Percentiles rank a stretch among this genome's conserved stretches.
phyloP scores from a whole-genome alignment of 2,329 filamentous ascomycete species.

The Fusarium sulawesiense region DNA sequence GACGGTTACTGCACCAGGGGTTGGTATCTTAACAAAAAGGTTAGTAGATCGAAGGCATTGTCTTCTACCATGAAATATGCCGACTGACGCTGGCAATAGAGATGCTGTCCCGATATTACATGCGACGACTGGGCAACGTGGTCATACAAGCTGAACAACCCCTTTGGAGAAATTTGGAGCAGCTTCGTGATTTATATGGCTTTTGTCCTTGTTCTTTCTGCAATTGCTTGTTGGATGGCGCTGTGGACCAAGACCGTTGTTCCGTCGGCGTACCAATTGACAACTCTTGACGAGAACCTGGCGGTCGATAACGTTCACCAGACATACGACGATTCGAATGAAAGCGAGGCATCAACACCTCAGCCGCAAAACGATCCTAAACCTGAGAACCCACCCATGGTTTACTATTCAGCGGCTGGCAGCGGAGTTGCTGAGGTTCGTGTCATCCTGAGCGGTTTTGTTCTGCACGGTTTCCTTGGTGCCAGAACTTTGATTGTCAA shows the following conservation, averaged over 20 bases:
- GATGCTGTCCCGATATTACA: slow-evolving; percentile 65
- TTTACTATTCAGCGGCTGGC: slow-evolving; percentile 95
- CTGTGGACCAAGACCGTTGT: slow-evolving; percentile 94
- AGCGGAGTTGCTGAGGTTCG: slow-evolving; percentile 97
- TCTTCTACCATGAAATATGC: neutral
- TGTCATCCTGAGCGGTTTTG: slow-evolving; percentile 97
- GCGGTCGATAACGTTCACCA: slow-evolving; percentile 68
- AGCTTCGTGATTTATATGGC: slow-evolving; percentile 82
- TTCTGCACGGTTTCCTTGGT: slow-evolving; percentile 94
- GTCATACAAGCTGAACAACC: slow-evolving; percentile 61
- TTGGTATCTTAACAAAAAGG: slow-evolving; percentile 81
- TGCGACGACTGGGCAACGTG: slow-evolving; percentile 69
- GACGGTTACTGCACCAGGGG: slow-evolving; percentile 80
- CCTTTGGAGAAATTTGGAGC: slow-evolving; percentile 68
- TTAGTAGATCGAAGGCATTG: slow-evolving; percentile 45
- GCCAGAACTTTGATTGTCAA: slow-evolving; percentile 89
- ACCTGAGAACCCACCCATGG: slow-evolving; percentile 72
- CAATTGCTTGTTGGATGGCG: slow-evolving; percentile 81
- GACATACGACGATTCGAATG: slow-evolving; percentile 54
- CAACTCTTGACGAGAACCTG: slow-evolving; percentile 93
- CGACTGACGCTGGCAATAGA: slow-evolving; percentile 49
- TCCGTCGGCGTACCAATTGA: slow-evolving; percentile 85
- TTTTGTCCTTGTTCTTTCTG: slow-evolving; percentile 76
- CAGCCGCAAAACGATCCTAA: slow-evolving; percentile 53
- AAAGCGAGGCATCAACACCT: slow-evolving; percentile 59